Percentiles rank a stretch among this genome's conserved stretches.
These are phyloP conservation scores for Sugiyamaella neomexicana DNA, from an alignment of 1,139 yeast genomes.

Conservation along the genomic window DNA sequence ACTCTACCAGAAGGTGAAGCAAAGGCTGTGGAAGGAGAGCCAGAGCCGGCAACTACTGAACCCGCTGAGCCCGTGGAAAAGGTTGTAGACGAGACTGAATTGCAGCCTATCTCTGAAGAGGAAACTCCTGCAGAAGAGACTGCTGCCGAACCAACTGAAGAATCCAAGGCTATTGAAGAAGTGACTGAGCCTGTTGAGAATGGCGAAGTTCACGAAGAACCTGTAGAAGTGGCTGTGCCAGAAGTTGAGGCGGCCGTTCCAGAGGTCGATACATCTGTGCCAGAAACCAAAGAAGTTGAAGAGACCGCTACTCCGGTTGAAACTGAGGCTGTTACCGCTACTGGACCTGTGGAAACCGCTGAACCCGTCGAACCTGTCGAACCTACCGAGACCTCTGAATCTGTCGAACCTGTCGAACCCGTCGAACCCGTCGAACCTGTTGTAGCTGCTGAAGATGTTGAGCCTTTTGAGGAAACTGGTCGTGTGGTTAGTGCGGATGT, in stretches of 20 bases:
- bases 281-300: too few relatives aligned
- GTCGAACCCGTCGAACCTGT: not conserved
- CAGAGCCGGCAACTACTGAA: slow-evolving; percentile 10
- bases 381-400: not conserved
- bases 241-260: not conserved
- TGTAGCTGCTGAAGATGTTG: slow-evolving; percentile 3
- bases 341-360: not conserved
- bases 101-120: slow-evolving; percentile 16
- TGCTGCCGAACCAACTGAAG: slow-evolving; percentile 13
- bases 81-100: not conserved
- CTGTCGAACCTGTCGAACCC: not conserved
- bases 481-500: not conserved
- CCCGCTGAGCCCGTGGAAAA: slow-evolving; percentile 14
- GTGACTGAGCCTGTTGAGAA: not conserved
- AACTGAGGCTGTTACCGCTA: not conserved
- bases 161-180: not conserved
- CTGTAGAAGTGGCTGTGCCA: not conserved
- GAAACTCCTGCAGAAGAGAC: slow-evolving; percentile 13
- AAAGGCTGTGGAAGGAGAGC: slow-evolving; percentile 5
- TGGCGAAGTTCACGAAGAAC: not conserved
- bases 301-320: not conserved
- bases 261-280: too few relatives aligned
- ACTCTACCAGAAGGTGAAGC: slow-evolving; percentile 6
- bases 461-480: slow-evolving; percentile 6
- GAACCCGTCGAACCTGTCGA: slow-evolving; percentile 5